Percentiles rank a stretch among this genome's conserved stretches.
Evolutionary conservation across 768 basidiomycete species (phyloP).

Genomic region (Xerocomellus chrysenteron): DNA sequence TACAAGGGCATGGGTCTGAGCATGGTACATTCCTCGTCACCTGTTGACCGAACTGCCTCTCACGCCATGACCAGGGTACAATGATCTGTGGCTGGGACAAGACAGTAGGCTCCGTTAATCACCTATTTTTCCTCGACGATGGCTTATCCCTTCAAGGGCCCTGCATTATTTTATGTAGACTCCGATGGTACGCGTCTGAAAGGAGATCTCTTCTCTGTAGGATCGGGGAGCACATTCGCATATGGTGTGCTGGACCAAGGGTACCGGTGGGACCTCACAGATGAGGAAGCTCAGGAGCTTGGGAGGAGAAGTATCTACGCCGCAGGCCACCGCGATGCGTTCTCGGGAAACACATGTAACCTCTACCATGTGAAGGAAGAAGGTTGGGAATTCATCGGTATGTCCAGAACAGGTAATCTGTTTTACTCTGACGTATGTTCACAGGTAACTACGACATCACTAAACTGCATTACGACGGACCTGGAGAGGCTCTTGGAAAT

Average conservation of each 20-base stretch:
- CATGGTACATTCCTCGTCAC: conserved; percentile 65
- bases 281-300: conserved; percentile 92
- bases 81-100: conserved; percentile 99
- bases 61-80: conserved; percentile 64
- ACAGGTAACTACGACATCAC: conserved; percentile 91
- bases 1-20: conserved; percentile 99
- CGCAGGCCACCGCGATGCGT: conserved; percentile 95
- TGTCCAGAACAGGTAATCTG: conserved; percentile 23
- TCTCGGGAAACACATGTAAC: conserved; percentile 95
- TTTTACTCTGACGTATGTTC: conserved; percentile 11
- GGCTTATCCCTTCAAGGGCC: conserved; percentile 56
- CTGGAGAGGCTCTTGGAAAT: conserved; percentile 65
- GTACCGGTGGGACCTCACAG: conserved; percentile 88
- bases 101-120: conserved; percentile 55
- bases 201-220: conserved; percentile 97
- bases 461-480: conserved; percentile 88
- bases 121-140: conserved; percentile 1
- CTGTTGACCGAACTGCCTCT: background rate
- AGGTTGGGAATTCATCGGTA: conserved; percentile 96
- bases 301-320: conserved; percentile 93
- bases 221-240: conserved; percentile 97
- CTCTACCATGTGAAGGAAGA: conserved; percentile 93
- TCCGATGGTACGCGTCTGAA: conserved; percentile 94
- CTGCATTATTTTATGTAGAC: conserved; percentile 95
- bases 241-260: conserved; percentile 98